phyloP scores from a whole-genome alignment of 495 filamentous ascomycete species.

The Staphylotrichum longicolle region DNA sequence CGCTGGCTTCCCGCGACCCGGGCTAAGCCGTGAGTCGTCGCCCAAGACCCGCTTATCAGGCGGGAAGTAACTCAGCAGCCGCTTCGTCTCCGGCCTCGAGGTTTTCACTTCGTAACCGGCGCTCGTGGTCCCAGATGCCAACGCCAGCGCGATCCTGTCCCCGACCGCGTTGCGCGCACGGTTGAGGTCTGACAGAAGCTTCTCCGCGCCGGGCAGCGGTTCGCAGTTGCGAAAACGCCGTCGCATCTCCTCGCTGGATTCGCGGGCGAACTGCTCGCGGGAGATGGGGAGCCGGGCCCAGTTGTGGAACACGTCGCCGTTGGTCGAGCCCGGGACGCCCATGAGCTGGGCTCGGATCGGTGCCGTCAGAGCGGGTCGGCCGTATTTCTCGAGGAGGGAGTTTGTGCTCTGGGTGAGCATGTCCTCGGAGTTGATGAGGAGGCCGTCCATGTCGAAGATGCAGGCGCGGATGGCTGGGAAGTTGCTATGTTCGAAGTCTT shows the following conservation, averaged over 20 bases:
- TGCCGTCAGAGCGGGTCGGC: conserved; percentile 73
- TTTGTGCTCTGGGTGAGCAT: conserved; percentile 78
- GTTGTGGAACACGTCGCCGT: conserved; percentile 46
- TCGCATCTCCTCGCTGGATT: conserved; percentile 55
- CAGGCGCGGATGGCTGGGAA: conserved; percentile 77
- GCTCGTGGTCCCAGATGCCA: conserved; percentile 32
- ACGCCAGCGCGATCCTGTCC: conserved; percentile 26
- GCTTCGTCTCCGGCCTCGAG: conserved; percentile 22
- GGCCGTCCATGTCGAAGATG: conserved; percentile 96
- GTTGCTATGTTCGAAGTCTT: conserved; percentile 31
- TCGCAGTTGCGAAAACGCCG: conserved; percentile 62
- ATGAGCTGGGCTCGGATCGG: conserved; percentile 83
- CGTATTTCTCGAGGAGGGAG: conserved; percentile 66
- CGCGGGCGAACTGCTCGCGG: conserved; percentile 54
- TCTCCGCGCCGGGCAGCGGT: conserved; percentile 69
- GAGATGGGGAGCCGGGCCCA: conserved; percentile 83
- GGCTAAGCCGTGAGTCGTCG: conserved; percentile 50
- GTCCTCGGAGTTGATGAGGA: conserved; percentile 88
- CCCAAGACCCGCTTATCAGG: not conserved
- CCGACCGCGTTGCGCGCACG: conserved; percentile 15
- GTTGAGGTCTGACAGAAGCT: conserved; percentile 55
- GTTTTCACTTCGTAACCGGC: conserved; percentile 33
- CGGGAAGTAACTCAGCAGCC: conserved; percentile 41
- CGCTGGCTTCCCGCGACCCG: conserved; percentile 75
- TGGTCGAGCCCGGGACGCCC: conserved; percentile 66